Evolutionary conservation across 441 rosid species (phyloP).

Genomic region (Erodium trifolium): DNA sequence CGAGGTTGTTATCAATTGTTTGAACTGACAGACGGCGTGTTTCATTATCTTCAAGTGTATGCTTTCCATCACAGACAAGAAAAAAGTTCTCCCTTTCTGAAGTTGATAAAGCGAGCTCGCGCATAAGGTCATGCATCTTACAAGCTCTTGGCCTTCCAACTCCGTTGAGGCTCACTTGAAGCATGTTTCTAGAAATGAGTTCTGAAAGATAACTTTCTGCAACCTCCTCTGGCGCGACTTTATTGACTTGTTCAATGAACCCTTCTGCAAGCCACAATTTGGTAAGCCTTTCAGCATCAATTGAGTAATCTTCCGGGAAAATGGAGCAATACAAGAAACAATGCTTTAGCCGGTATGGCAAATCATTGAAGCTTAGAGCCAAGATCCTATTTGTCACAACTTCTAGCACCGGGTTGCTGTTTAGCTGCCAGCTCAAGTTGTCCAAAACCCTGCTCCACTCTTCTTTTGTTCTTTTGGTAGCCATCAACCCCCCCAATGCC

Average conservation of each 20-base stretch:
- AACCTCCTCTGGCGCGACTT: constrained; percentile 24
- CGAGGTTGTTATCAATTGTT: constrained; percentile 7
- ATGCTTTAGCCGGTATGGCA: constrained; percentile 26
- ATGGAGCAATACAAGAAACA: constrained; percentile 33
- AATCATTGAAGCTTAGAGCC: constrained; percentile 31
- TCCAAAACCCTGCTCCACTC: constrained; percentile 29
- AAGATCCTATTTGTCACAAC: constrained; percentile 21
- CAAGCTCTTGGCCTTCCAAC: constrained; percentile 27
- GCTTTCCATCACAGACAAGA: constrained; percentile 18
- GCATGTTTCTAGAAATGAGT: constrained; percentile 30
- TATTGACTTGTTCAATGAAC: constrained; percentile 21
- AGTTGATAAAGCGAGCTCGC: constrained; percentile 30
- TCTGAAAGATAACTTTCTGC: constrained; percentile 30
- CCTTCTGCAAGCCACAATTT: constrained; percentile 34
- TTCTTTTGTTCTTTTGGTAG: constrained; percentile 16
- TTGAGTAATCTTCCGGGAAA: constrained; percentile 26
- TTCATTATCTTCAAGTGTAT: not conserved
- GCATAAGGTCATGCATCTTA: constrained; percentile 35
- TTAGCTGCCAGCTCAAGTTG: constrained; percentile 28
- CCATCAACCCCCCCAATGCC: constrained; percentile 35
- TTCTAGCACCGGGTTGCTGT: constrained; percentile 25
- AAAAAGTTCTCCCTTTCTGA: constrained; percentile 30
- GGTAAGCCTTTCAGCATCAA: constrained; percentile 23
- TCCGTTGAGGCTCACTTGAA: constrained; percentile 27
- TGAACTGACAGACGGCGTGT: constrained; percentile 28